A percentile compares a stretch with the other conserved stretches of the same genome.
Evolutionary conservation across 208 protist species (phyloP).

Genomic region (Trichomonas vaginalis): DNA sequence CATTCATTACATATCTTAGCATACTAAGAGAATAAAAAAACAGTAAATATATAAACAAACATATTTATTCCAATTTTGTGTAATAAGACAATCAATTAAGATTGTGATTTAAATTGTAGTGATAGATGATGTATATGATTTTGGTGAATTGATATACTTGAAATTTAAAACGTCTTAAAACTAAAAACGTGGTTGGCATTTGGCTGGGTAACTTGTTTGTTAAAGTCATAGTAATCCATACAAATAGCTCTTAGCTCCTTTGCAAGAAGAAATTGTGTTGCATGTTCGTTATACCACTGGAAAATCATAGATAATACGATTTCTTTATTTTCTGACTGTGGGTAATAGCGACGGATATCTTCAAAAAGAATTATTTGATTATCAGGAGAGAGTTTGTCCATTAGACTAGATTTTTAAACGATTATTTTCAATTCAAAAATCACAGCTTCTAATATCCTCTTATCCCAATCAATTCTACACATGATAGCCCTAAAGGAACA

Average conservation of each 20-base stretch:
- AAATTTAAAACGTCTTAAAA: neutral
- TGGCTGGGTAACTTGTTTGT: neutral
- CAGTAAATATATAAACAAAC: too few relatives aligned
- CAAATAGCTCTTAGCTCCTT: neutral
- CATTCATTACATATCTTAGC: too few relatives aligned
- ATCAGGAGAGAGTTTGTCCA: neutral
- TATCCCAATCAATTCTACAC: too few relatives aligned
- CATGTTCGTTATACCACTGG: slow-evolving; percentile 9
- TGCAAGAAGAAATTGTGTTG: neutral
- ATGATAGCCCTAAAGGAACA: too few relatives aligned
- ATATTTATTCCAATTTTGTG: too few relatives aligned
- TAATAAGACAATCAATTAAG: too few relatives aligned
- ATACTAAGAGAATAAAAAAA: too few relatives aligned
- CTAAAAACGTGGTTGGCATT: neutral
- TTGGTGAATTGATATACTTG: too few relatives aligned
- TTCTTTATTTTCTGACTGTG: neutral
- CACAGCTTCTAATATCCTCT: too few relatives aligned
- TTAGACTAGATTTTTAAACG: neutral
- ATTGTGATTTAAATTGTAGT: too few relatives aligned
- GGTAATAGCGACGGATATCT: neutral
- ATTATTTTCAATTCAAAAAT: too few relatives aligned
- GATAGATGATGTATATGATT: too few relatives aligned
- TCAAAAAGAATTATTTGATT: slow-evolving; percentile 13
- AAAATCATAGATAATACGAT: neutral
- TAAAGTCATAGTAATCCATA: neutral